phyloP scores from a whole-genome alignment of 306 rosid species.

The Trifolium subterraneum region DNA sequence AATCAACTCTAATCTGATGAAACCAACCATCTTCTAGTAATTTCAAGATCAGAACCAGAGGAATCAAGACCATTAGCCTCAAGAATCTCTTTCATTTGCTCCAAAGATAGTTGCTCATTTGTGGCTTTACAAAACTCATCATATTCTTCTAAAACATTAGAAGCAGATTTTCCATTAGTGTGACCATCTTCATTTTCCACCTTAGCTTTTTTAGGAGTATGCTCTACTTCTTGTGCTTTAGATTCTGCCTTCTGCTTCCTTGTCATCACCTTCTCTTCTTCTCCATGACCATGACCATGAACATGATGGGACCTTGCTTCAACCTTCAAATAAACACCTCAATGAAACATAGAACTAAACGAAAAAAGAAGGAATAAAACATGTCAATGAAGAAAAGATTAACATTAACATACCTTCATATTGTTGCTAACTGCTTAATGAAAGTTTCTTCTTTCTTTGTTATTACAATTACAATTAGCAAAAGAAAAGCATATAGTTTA shows the following conservation, averaged over 20 bases:
- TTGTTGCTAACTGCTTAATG: constrained; percentile 40
- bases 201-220: constrained; percentile 68
- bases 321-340: constrained; percentile 52
- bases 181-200: constrained; percentile 58
- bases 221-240: constrained; percentile 65
- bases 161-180: constrained; percentile 49
- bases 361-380: not conserved
- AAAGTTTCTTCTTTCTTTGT: not conserved
- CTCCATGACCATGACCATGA: constrained; percentile 49
- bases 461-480: constrained; percentile 7
- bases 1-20: constrained; percentile 16
- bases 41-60: constrained; percentile 56
- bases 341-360: not conserved
- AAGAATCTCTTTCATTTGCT: constrained; percentile 66
- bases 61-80: constrained; percentile 67
- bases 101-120: constrained; percentile 59
- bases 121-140: constrained; percentile 60
- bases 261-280: constrained; percentile 75
- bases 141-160: constrained; percentile 49
- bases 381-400: constrained; percentile 12
- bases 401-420: constrained; percentile 64
- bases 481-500: constrained; percentile 38
- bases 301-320: constrained; percentile 71
- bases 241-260: constrained; percentile 87
- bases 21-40: constrained; percentile 65